A percentile compares a stretch with the other conserved stretches of the same genome.
phyloP scores from a whole-genome alignment of 768 basidiomycete genomes.

The Collybiopsis confluens region DNA sequence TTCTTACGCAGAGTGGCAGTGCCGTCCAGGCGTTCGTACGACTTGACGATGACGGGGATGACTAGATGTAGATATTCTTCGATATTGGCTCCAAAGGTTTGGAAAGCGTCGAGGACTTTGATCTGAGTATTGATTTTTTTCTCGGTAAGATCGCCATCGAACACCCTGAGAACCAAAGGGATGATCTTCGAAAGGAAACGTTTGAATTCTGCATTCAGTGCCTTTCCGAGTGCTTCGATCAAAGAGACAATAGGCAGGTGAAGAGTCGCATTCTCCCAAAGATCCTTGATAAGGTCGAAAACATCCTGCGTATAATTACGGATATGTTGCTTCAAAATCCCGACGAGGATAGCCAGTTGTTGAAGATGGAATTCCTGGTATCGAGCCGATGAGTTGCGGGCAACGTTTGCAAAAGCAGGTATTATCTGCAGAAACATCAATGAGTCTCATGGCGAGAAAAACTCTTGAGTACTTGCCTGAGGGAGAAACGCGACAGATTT shows the following conservation, averaged over 20 bases:
- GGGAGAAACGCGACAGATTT: slow-evolving; percentile 95
- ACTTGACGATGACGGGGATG: slow-evolving; percentile 89
- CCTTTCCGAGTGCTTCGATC: slow-evolving; percentile 88
- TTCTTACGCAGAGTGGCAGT: slow-evolving; percentile 74
- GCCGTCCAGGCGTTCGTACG: slow-evolving; percentile 81
- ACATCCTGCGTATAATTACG: slow-evolving; percentile 87
- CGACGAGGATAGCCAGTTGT: slow-evolving; percentile 90
- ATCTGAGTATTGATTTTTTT: slow-evolving; percentile 75
- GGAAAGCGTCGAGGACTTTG: slow-evolving; percentile 91
- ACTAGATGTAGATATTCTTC: slow-evolving; percentile 98
- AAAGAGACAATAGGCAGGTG: slow-evolving; percentile 91
- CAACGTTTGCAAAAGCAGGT: slow-evolving; percentile 89
- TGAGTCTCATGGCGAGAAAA: slow-evolving; percentile 1
- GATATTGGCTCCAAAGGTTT: slow-evolving; percentile 93
- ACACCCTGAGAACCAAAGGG: slow-evolving; percentile 85
- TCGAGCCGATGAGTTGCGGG: slow-evolving; percentile 74
- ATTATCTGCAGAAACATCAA: slow-evolving; percentile 61
- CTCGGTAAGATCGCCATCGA: slow-evolving; percentile 84
- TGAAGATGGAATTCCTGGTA: slow-evolving; percentile 92
- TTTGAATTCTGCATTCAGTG: slow-evolving; percentile 95
- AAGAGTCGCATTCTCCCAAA: slow-evolving; percentile 82
- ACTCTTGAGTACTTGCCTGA: slow-evolving; percentile 49
- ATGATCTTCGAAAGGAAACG: slow-evolving; percentile 90
- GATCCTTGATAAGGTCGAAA: slow-evolving; percentile 79
- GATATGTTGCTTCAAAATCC: slow-evolving; percentile 96